Percentiles rank a stretch among this genome's conserved stretches.
These are phyloP conservation scores for Arthrobotrys sphaeroides DNA, from an alignment of 2,329 filamentous ascomycete species.

Conservation along the genomic window DNA sequence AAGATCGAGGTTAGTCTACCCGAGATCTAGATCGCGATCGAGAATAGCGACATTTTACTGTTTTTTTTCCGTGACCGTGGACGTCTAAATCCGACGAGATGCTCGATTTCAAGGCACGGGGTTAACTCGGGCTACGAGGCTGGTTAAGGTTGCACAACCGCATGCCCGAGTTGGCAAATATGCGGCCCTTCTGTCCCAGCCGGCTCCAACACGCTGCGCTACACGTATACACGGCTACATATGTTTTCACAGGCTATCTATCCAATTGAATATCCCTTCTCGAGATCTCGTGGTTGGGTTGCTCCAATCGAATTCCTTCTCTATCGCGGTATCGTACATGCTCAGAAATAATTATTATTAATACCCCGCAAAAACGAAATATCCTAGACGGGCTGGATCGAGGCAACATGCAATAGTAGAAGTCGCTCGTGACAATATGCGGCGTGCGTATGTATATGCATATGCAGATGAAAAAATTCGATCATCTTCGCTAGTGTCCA, in stretches of 20 bases:
- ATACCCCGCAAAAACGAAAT: background rate
- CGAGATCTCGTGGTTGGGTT: background rate
- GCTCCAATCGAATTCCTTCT: conserved; percentile 13
- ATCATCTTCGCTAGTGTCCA: background rate
- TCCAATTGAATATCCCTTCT: background rate
- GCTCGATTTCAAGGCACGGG: background rate
- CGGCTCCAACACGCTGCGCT: background rate
- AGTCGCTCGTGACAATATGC: conserved; percentile 4
- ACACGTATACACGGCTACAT: background rate
- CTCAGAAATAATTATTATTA: conserved; percentile 1
- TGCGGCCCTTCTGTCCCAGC: background rate
- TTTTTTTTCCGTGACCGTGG: background rate
- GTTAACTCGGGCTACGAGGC: background rate
- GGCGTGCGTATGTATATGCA: background rate
- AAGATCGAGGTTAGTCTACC: background rate
- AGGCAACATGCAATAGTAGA: background rate
- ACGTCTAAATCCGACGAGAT: background rate
- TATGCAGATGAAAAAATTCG: background rate
- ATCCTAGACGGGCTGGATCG: background rate
- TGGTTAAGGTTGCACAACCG: conserved; percentile 1
- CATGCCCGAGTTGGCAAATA: conserved; percentile 8
- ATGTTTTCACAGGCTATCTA: background rate
- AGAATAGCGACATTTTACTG: background rate
- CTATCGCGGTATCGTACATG: conserved; percentile 34
- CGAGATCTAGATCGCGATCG: background rate